Conservation (phyloP, 1,139 yeast species). For the Yamadazyma dendronema region DNA sequence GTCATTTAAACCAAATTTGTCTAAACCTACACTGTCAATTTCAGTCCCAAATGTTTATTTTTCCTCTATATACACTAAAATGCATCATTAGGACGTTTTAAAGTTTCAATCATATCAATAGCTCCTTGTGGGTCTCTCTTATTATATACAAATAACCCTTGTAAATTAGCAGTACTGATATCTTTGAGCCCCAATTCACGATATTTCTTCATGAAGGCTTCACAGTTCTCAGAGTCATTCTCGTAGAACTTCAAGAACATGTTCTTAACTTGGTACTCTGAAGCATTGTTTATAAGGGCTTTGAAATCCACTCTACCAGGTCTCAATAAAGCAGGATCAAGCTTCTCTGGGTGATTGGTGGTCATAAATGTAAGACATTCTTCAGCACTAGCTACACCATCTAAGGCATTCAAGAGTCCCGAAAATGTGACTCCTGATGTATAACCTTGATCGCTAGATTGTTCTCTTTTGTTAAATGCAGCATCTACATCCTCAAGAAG, state of each 20-base stretch:
- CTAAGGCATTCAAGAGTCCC: slow-evolving; percentile 88
- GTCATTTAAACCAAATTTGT: neutral
- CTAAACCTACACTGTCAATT: too few species aligned
- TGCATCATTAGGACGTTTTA: slow-evolving; percentile 32
- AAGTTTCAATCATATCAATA: slow-evolving; percentile 55
- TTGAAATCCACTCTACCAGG: slow-evolving; percentile 95
- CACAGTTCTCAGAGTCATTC: slow-evolving; percentile 57
- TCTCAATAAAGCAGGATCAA: slow-evolving; percentile 82
- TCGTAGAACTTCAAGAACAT: slow-evolving; percentile 92
- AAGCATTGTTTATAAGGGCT: slow-evolving; percentile 80
- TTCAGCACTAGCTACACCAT: slow-evolving; percentile 98
- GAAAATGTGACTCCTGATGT: slow-evolving; percentile 90
- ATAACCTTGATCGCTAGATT: slow-evolving; percentile 72
- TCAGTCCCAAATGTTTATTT: too few species aligned
- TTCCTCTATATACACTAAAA: slow-evolving; percentile 18
- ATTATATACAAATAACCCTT: slow-evolving; percentile 91
- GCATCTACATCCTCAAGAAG: slow-evolving; percentile 93
- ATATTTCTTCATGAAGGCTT: slow-evolving; percentile 56
- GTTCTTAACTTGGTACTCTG: slow-evolving; percentile 69
- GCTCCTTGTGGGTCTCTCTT: slow-evolving; percentile 82
- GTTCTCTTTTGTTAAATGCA: slow-evolving; percentile 83
- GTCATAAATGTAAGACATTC: slow-evolving; percentile 97
- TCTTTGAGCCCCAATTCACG: slow-evolving; percentile 47
- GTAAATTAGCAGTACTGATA: slow-evolving; percentile 91
- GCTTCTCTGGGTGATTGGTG: slow-evolving; percentile 90